Percentiles rank a stretch among this genome's conserved stretches.
These are phyloP conservation scores for Gynochthodes officinalis DNA, from an alignment of 257 asterid genomes.

Conservation along the genomic window DNA sequence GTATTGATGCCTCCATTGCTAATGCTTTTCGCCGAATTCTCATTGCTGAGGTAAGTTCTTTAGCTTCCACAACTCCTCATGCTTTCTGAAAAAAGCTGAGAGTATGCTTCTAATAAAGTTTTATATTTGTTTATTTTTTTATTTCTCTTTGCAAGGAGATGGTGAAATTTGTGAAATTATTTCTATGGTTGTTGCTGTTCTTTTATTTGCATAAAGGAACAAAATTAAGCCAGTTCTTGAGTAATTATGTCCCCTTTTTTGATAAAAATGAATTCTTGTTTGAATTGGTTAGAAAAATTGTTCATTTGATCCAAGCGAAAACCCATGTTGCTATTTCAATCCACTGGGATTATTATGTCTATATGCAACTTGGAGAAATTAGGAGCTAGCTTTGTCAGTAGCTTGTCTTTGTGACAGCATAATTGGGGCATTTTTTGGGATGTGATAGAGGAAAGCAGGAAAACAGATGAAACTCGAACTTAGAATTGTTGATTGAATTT, in stretches of 20 bases:
- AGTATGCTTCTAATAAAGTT: too few species aligned
- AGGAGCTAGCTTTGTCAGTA: neutral
- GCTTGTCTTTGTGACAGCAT: too few species aligned
- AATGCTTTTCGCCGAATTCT: slow-evolving; percentile 94
- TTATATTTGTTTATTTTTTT: too few species aligned
- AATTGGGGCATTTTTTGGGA: too few species aligned
- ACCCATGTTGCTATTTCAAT: neutral
- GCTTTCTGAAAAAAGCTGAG: too few species aligned
- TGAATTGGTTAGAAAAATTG: neutral
- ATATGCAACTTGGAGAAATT: neutral
- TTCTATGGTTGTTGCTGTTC: too few species aligned
- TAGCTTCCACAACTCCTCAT: too few species aligned
- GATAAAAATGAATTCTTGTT: neutral
- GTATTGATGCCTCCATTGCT: slow-evolving; percentile 83
- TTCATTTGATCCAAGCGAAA: neutral
- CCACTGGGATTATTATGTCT: neutral
- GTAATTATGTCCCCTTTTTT: neutral
- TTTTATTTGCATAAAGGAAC: neutral
- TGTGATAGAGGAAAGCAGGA: too few species aligned
- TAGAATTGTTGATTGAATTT: too few species aligned
- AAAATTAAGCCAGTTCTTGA: neutral
- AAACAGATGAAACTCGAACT: too few species aligned
- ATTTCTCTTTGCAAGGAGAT: too few species aligned
- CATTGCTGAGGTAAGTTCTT: slow-evolving; percentile 67
- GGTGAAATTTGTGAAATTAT: too few species aligned